These are phyloP conservation scores for Cephaloascus fragrans DNA, from an alignment of 805 yeast genomes.

Conservation along the genomic window DNA sequence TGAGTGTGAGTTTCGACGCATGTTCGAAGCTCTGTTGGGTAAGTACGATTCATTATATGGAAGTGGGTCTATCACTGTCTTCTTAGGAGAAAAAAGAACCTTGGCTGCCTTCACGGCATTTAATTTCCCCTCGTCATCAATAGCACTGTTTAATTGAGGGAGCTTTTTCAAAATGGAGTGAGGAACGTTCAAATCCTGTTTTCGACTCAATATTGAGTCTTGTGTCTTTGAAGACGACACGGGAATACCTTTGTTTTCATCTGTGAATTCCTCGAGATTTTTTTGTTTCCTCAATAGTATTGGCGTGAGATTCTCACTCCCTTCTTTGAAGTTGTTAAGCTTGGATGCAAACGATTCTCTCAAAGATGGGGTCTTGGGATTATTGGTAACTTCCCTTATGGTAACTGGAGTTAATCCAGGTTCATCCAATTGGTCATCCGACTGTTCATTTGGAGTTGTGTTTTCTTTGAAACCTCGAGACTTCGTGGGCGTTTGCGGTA, in stretches of 20 bases:
- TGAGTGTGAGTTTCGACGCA: neutral
- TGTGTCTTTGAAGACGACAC: neutral
- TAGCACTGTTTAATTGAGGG: conserved; percentile 11
- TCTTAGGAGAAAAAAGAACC: conserved; percentile 25
- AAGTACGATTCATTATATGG: neutral
- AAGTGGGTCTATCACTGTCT: conserved; percentile 7
- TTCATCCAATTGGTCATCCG: too few relatives aligned
- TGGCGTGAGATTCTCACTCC: neutral
- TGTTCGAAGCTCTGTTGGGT: neutral
- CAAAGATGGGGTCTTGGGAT: neutral
- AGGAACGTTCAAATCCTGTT: neutral
- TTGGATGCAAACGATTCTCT: neutral
- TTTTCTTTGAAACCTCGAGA: too few relatives aligned
- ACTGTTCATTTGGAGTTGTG: neutral
- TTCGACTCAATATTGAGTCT: neutral
- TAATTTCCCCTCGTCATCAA: conserved; percentile 12
- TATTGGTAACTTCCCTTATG: neutral
- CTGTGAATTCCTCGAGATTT: neutral
- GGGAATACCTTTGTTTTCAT: too few relatives aligned
- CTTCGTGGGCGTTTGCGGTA: neutral
- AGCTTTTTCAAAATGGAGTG: conserved; percentile 10
- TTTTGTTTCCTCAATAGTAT: too few relatives aligned
- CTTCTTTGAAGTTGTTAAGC: neutral
- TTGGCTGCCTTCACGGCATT: conserved; percentile 22
- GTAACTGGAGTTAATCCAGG: neutral